Base-by-base conservation (phyloP, 2,329 filamentous ascomycete genomes). In the Macrophomina pseudophaseolina region DNA sequence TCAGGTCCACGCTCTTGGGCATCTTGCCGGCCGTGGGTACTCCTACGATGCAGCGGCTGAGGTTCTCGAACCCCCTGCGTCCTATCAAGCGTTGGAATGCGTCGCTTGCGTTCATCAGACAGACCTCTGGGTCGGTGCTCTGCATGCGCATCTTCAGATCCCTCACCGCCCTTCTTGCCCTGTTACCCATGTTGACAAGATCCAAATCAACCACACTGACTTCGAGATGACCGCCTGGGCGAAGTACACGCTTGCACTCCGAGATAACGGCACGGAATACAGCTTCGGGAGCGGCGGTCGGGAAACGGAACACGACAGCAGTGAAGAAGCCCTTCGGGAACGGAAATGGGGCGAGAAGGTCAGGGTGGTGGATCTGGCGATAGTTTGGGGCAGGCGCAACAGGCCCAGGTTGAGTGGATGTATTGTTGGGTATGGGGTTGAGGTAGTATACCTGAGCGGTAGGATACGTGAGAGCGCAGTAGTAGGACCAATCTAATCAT, bases 181-280 rank as follows among this genome's bases (percentile, higher is more conserved):
- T 86, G 65, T 86, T 89, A 0, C 92, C 92, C 90, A 94, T 93
- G 74, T 92, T 93, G 78, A 93, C 88, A 68, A 95, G 84, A 73
- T 95, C 92, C 11, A 93, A 84, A 69, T 95, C 92, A 1, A 95
- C 84, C 44, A 93, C 88, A 0, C 88, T 90, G 18, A 94, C 81
- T 76, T 95, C 92, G n/a, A 95, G 85, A 73, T 89, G 91, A 0
- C 92, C 92, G 11, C 90, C 90, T 0, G 92, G 90, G 69, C 91
- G 89, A 33, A 95, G 82, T 0, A 94, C 91, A 2, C 92, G 88
- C 63, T 91, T 90, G 67, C 90, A 89, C 76, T 95, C 92, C 0
- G 87, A 87, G 18, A 95, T 82, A 56, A 93, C 85, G 73, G 89
- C 90, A 67, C 88, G 86, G 73, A 92, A 92, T 68, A 90, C 83